A percentile compares a stretch with the other conserved stretches of the same genome.
These are phyloP conservation scores for Penicillium daleae DNA, from an alignment of 495 filamentous ascomycete species.

Conservation along the genomic window DNA sequence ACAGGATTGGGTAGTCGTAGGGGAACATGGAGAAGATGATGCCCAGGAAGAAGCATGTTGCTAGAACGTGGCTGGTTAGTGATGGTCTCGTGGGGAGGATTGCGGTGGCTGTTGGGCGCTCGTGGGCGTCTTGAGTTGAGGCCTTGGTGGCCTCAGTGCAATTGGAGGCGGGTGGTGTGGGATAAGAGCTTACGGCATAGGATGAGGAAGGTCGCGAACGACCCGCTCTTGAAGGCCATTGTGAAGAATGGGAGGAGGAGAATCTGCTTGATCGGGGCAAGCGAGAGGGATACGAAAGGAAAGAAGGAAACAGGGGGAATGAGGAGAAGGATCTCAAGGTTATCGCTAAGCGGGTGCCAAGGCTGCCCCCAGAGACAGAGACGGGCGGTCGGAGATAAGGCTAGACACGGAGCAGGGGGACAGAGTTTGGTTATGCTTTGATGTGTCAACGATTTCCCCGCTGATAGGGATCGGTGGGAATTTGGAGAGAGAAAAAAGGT, in stretches of 20 bases:
- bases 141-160: background rate
- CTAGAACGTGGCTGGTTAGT: constrained; percentile 44
- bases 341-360: constrained; percentile 32
- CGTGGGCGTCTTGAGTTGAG: constrained; percentile 16
- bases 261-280: background rate
- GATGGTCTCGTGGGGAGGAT: constrained; percentile 11
- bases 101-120: constrained; percentile 10
- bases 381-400: constrained; percentile 22
- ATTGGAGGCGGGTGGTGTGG: constrained; percentile 7
- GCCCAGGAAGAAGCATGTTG: constrained; percentile 94
- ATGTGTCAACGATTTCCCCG: background rate
- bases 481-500: background rate
- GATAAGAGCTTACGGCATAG: constrained; percentile 73
- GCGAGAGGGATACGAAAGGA: constrained; percentile 12
- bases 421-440: background rate
- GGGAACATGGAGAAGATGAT: constrained; percentile 97
- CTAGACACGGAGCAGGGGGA: constrained; percentile 4
- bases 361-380: constrained; percentile 4
- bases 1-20: constrained; percentile 97
- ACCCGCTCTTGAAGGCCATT: constrained; percentile 49
- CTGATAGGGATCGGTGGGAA: constrained; percentile 1
- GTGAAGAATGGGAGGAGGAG: constrained; percentile 17
- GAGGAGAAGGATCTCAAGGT: constrained; percentile 12
- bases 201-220: constrained; percentile 94
- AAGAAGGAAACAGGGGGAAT: constrained; percentile 22